Evolutionary conservation across 495 filamentous ascomycete genomes (phyloP).

Genomic region (Achaetomiella virescens): DNA sequence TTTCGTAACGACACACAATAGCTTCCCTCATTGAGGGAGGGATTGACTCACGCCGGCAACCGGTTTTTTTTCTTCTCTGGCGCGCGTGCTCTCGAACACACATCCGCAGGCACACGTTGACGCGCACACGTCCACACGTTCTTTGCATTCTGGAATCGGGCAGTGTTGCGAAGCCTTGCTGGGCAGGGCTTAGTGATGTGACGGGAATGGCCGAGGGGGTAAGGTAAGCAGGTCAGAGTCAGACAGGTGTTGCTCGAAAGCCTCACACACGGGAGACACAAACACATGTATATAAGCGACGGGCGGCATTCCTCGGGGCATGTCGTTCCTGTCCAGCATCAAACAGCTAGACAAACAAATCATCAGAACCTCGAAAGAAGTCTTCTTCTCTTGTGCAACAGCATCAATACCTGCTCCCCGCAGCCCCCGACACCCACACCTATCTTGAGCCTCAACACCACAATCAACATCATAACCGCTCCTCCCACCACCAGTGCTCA

Average conservation of each 20-base stretch:
- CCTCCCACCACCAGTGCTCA: neutral
- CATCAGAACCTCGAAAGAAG: neutral
- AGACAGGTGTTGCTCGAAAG: neutral
- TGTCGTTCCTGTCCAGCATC: neutral
- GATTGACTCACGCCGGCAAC: neutral
- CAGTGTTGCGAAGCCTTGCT: neutral
- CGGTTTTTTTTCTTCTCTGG: neutral
- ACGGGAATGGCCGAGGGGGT: neutral
- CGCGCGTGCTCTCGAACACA: too few species aligned
- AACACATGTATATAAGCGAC: conserved; percentile 1
- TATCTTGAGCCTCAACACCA: neutral
- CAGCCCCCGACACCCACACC: too few species aligned
- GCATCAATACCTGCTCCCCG: too few species aligned
- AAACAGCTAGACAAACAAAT: conserved; percentile 3
- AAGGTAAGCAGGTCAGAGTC: neutral
- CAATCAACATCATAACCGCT: neutral
- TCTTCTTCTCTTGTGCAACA: neutral
- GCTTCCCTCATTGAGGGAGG: too few species aligned
- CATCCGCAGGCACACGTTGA: neutral
- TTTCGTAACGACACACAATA: too few species aligned
- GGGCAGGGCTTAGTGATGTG: neutral
- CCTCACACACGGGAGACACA: neutral
- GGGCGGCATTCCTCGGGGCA: neutral
- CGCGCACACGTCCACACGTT: neutral
- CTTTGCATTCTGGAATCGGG: neutral